Evolutionary conservation across 208 protist genomes (phyloP), one percentile per base, ranked within the genome.

Genomic region (Phytomonas francai): DNA sequence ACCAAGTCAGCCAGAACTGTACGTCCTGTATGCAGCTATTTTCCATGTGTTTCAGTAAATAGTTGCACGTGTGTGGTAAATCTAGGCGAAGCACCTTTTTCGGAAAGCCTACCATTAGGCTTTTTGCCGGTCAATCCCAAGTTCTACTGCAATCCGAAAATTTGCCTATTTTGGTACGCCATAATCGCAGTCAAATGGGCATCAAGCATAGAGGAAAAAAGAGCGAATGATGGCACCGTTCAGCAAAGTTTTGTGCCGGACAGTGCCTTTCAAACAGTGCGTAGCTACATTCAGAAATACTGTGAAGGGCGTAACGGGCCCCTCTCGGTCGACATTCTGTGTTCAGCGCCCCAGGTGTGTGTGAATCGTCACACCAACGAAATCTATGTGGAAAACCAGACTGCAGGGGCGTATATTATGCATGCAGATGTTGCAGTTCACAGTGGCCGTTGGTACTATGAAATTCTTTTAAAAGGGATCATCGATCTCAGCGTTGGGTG

Each of bases 371-470:
- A 54, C 8, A 54, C 45, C 45, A 54, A 69, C 0, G 73, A 73
- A 59, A 72, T 76, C 58, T 73, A 76, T 65, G 65, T 76, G 0
- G 85, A 85, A 8, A 81, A 90, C n/a, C 45, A 54, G 3, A 54
- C 45, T 54, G 0, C 45, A 7, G 73, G 74, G 45, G 66, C 82
- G 2, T 87, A 83, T 45, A 69, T 92, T 63, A 71, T 91, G 19
- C 67, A 80, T 29, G 89, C 79, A 59, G 91, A 67, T 34, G 92
- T 94, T n/a, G 75, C 69, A 31, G 86, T 95, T n/a, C 74, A 69
- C 14, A 51, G 62, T 3, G 92, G 92, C 4, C 66, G 76, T 39
- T 97, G 92, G 92, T 97, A 97, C 79, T 97, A 88, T 67, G 92
- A 97, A 70, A 80, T 94, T 29, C 67, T 80, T 2, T 34, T 93